Conservation (phyloP, 306 rosid species). For the Aeschynomene evenia region DNA sequence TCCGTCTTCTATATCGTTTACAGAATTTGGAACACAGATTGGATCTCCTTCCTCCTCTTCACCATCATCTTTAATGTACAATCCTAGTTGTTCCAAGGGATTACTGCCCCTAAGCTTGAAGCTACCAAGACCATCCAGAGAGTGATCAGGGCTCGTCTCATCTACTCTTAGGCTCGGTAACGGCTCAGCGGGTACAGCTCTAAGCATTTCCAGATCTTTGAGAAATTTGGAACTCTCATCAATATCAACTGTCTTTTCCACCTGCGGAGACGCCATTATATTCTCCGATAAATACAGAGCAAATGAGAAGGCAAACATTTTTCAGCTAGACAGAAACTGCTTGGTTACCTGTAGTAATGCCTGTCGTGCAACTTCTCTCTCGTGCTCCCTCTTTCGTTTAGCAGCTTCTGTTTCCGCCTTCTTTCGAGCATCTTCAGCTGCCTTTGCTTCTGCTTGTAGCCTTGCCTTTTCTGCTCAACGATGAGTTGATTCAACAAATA, state of each 20-base stretch:
- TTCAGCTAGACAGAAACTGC: conserved; percentile 6
- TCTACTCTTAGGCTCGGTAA: conserved; percentile 61
- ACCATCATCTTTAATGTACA: conserved; percentile 72
- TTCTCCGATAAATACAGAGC: conserved; percentile 31
- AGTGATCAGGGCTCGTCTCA: conserved; percentile 71
- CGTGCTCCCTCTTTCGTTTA: conserved; percentile 74
- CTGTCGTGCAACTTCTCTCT: conserved; percentile 86
- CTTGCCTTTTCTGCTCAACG: conserved; percentile 68
- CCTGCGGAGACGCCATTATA: conserved; percentile 46
- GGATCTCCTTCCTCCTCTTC: conserved; percentile 78
- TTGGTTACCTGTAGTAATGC: conserved; percentile 70
- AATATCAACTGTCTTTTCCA: conserved; percentile 85
- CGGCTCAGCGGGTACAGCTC: conserved; percentile 55
- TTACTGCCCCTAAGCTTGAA: conserved; percentile 69
- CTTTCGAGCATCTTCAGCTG: conserved; percentile 79
- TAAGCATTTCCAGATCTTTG: conserved; percentile 79
- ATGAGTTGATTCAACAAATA: conserved; percentile 15
- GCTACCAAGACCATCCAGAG: conserved; percentile 65
- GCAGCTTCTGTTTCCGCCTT: conserved; percentile 74
- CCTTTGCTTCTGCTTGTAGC: conserved; percentile 82
- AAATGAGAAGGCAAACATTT: neutral
- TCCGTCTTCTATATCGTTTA: conserved; percentile 79
- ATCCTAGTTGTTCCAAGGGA: conserved; percentile 76
- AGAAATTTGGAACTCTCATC: conserved; percentile 74
- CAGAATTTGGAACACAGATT: conserved; percentile 37